Base-by-base conservation (phyloP, 257 asterid genomes). In the Penstemon newberryi region DNA sequence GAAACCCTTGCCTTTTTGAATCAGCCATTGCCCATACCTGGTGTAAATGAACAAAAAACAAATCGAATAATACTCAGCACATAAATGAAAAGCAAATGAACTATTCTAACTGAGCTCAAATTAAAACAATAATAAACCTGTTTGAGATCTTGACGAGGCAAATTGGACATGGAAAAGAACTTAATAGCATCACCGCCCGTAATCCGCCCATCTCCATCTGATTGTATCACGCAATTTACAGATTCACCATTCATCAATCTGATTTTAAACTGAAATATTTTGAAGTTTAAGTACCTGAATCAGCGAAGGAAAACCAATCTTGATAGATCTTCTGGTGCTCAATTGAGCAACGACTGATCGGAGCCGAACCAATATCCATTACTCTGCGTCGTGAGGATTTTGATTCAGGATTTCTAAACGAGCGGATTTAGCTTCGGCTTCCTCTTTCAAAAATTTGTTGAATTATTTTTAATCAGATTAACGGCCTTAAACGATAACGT, bases 11-110 rank as follows among this genome's bases (percentile, higher is more conserved):
- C 72, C 97, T 76, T 72, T 82, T 94, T 15, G 96, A 81, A 87
- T 94, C 99, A 73, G 99, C 92, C 52, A 94, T 82, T 8, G 99
- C 97, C 97, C 97, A 94, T 58, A 91, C 95, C 99, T 94, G 12
- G 55, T 56, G 52, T 13, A 1, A 7, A 25, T 1, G 5, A 2
- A 45, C 19, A 62, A 3, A 18, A 61, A 7, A 5, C 6, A 62
- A 60, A 41, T 36, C 10, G 6, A 4, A 36, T 10, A 4, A 36
- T 10, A 4, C 64, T 59, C 33, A 59, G 25, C 38, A 25, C 4
- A 7, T 25, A 25, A 25, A 25, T 25, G 33, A 25, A 25, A 25
- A 15, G 18, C 18, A 15, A 15, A 15, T 15, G 18, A 15, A 15
- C 18, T 25, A 25, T 25, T 25, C 33, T 1, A 25, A 25, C 2